Evolutionary conservation across 176 grass and related monocot genomes (phyloP).

Genomic region (Zea luxurians): DNA sequence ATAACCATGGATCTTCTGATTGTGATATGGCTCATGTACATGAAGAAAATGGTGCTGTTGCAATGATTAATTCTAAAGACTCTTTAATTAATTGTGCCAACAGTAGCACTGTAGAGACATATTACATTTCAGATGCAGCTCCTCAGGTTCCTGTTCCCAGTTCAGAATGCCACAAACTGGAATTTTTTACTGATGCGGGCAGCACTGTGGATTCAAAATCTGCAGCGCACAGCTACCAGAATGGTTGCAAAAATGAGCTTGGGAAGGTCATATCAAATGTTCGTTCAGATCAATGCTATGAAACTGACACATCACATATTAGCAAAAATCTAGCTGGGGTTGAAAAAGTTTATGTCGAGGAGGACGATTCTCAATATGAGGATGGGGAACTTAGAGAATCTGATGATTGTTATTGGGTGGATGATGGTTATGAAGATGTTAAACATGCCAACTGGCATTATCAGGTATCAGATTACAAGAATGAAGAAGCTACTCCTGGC

Average conservation of each 20-base stretch:
- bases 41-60: slow-evolving; percentile 32
- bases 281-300: slow-evolving; percentile 31
- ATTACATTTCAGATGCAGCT: slow-evolving; percentile 24
- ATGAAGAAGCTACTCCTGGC: slow-evolving; percentile 32
- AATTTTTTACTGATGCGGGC: slow-evolving; percentile 22
- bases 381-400: slow-evolving; percentile 94
- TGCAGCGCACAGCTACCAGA: slow-evolving; percentile 31
- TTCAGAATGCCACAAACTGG: slow-evolving; percentile 36
- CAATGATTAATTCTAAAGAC: slow-evolving; percentile 32
- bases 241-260: slow-evolving; percentile 29
- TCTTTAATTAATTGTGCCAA: slow-evolving; percentile 39
- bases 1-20: slow-evolving; percentile 8
- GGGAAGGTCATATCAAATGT: slow-evolving; percentile 40
- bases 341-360: slow-evolving; percentile 53
- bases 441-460: slow-evolving; percentile 43
- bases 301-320: slow-evolving; percentile 39
- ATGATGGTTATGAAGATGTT: slow-evolving; percentile 51
- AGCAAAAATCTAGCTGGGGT: slow-evolving; percentile 35
- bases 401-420: slow-evolving; percentile 51
- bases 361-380: slow-evolving; percentile 97
- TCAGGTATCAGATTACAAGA: slow-evolving; percentile 52
- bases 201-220: slow-evolving; percentile 36
- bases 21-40: background rate
- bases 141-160: slow-evolving; percentile 14
- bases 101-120: slow-evolving; percentile 46